These are phyloP conservation scores for Schizochytrium sp. DNA, from an alignment of 108 stramenopile species.

Conservation along the genomic window DNA sequence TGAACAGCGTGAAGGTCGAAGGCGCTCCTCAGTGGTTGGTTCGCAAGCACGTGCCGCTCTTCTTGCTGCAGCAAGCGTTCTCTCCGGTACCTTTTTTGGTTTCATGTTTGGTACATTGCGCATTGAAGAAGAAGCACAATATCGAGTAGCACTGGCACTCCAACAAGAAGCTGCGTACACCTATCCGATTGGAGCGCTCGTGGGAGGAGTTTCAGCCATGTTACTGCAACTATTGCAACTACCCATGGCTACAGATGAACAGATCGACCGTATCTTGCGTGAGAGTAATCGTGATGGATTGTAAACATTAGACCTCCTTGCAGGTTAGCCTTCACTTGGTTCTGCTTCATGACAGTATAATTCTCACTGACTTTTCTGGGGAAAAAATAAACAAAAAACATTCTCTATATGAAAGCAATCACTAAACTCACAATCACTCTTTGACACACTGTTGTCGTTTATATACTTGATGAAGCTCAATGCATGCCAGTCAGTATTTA, in stretches of 20 bases:
- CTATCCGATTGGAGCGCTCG: constrained; percentile 33
- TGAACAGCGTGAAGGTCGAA: no score
- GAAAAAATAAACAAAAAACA: no score
- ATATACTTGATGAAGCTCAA: no score
- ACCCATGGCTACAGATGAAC: constrained; percentile 24
- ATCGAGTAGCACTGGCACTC: constrained; percentile 39
- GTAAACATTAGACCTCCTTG: not conserved
- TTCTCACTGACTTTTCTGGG: no score
- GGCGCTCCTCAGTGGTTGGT: constrained; percentile 11
- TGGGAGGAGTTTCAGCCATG: constrained; percentile 34
- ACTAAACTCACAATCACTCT: no score
- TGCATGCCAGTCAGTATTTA: no score
- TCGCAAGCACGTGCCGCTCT: constrained; percentile 41
- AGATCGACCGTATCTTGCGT: constrained; percentile 49
- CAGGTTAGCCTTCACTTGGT: no score
- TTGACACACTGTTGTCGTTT: no score
- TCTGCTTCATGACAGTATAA: no score
- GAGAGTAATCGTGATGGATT: not conserved
- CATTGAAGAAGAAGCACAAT: constrained; percentile 19
- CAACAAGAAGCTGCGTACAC: constrained; percentile 59
- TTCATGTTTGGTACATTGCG: constrained; percentile 58
- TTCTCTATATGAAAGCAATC: no score
- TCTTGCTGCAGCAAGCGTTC: constrained; percentile 29
- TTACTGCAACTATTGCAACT: constrained; percentile 16
- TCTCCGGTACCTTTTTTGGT: constrained; percentile 20